phyloP scores from a whole-genome alignment of 192 early-diverging fungal genomes.

The Phlyctochytrium bullatum region DNA sequence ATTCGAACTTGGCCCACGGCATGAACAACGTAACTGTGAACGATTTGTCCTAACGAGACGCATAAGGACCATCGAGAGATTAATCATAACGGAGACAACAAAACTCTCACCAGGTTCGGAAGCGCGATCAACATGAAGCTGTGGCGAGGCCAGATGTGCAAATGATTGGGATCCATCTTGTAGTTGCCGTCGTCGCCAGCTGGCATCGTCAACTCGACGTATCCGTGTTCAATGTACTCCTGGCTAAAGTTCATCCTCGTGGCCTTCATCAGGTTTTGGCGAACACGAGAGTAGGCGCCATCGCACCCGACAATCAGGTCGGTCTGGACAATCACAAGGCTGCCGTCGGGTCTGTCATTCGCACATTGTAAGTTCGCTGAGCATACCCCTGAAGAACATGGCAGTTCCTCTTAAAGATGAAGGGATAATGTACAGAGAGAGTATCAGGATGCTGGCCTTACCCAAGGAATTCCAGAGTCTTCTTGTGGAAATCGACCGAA shows the following conservation, averaged over 20 bases:
- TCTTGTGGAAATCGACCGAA: constrained; percentile 70
- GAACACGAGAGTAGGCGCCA: constrained; percentile 78
- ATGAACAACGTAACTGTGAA: constrained; percentile 98
- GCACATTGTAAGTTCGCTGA: not conserved
- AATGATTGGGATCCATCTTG: constrained; percentile 83
- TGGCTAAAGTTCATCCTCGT: constrained; percentile 82
- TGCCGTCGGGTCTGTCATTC: constrained; percentile 35
- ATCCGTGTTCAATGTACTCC: constrained; percentile 86
- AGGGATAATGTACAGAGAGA: too few species aligned
- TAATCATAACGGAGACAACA: not conserved
- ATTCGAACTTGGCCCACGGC: constrained; percentile 81
- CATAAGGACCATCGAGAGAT: not conserved
- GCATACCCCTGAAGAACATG: too few species aligned
- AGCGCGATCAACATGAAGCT: constrained; percentile 98
- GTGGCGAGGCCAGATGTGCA: constrained; percentile 97
- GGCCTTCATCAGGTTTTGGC: constrained; percentile 77
- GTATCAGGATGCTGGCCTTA: too few species aligned
- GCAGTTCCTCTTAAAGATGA: not conserved
- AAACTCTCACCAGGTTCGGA: constrained; percentile 70
- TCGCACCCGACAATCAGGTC: constrained; percentile 89
- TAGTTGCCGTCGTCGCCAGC: constrained; percentile 65
- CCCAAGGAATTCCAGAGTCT: constrained; percentile 48
- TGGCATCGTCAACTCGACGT: constrained; percentile 89
- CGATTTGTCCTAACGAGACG: constrained; percentile 75
- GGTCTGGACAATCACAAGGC: constrained; percentile 43